These are phyloP conservation scores for Stephania japonica DNA, from an alignment of 164 flowering plant genomes.

Conservation along the genomic window DNA sequence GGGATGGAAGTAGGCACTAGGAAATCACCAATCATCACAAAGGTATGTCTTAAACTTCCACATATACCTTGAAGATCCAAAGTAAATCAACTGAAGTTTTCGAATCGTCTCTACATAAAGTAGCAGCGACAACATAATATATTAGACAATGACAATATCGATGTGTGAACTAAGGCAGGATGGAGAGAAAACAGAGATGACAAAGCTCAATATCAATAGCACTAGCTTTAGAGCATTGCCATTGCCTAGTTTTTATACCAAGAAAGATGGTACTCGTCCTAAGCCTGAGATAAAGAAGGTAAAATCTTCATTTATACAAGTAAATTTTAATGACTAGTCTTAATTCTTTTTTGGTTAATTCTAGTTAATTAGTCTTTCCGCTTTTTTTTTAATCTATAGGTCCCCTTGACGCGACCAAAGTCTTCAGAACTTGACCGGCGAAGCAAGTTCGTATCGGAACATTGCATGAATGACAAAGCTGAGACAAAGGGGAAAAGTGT, in stretches of 20 bases:
- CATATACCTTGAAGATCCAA: no score
- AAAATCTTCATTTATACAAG: neutral
- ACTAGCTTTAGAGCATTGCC: neutral
- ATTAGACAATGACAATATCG: no score
- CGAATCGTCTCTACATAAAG: no score
- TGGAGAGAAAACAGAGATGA: neutral
- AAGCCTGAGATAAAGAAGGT: slow-evolving; percentile 3
- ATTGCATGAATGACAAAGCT: neutral
- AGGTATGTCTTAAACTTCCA: no score
- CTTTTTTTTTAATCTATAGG: neutral
- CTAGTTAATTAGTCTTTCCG: neutral
- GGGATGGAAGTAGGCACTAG: no score
- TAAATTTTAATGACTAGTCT: neutral
- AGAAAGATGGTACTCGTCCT: neutral
- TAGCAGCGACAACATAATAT: no score
- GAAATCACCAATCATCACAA: no score
- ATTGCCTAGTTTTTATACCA: slow-evolving; percentile 1
- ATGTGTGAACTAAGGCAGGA: neutral
- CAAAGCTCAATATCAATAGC: neutral
- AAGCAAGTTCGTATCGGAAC: neutral
- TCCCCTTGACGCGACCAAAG: neutral
- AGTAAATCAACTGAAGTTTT: no score
- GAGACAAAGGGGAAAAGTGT: neutral
- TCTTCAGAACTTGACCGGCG: slow-evolving; percentile 1
- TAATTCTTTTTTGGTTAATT: neutral